Conservation (phyloP, 2,329 filamentous ascomycete genomes). For the Pseudocercospora pini-densiflorae region DNA sequence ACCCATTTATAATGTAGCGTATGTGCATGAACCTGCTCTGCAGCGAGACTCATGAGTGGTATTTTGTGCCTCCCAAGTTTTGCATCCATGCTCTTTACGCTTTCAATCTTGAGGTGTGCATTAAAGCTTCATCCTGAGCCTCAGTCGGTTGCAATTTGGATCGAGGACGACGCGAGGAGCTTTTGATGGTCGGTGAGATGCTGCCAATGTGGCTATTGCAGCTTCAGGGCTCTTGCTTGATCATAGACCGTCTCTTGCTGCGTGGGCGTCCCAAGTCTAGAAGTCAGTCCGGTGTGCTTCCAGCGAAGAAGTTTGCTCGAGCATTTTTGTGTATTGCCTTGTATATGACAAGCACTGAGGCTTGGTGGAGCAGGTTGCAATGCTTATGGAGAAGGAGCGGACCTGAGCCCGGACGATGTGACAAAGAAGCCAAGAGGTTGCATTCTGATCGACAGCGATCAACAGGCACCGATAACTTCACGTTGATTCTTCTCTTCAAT, state of each 20-base stretch:
- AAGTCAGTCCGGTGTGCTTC: neutral
- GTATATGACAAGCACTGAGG: neutral
- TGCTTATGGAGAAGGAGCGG: neutral
- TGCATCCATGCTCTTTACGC: neutral
- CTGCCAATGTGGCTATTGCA: neutral
- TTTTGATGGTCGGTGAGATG: neutral
- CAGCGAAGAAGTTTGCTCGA: neutral
- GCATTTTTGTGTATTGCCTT: neutral
- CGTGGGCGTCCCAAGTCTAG: neutral
- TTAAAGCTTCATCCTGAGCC: neutral
- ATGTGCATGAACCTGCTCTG: too few relatives aligned
- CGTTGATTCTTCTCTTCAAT: neutral
- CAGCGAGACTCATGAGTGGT: neutral
- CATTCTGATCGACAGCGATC: constrained; percentile 5
- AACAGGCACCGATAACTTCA: neutral
- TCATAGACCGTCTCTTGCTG: neutral
- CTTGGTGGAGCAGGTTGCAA: neutral
- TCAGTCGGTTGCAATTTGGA: neutral
- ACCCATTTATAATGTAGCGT: neutral
- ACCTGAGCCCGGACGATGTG: neutral
- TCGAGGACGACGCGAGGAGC: neutral
- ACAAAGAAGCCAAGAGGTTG: neutral
- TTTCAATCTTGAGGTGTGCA: neutral
- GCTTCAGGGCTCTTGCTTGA: neutral
- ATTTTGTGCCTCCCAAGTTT: neutral